Percentiles rank a stretch among this genome's conserved stretches.
Evolutionary conservation across 176 grass and related monocot genomes (phyloP).

Genomic region (Urochloa ruziziensis): DNA sequence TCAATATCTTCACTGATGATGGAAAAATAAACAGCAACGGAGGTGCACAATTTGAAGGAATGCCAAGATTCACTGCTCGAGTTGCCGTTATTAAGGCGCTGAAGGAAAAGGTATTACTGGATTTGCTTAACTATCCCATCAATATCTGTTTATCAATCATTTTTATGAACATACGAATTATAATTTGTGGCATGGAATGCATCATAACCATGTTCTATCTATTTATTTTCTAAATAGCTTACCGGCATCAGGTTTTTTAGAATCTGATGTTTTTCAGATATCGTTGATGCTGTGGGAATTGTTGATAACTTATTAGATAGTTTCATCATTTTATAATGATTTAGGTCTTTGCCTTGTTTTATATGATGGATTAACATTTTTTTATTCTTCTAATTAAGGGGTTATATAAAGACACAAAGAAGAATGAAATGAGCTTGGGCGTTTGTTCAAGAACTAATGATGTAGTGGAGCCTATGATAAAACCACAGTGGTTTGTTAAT

Average conservation of each 20-base stretch:
- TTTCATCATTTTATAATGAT: background rate
- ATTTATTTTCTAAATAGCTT: background rate
- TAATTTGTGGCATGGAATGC: background rate
- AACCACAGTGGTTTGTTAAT: slow-evolving; percentile 89
- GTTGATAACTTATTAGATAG: background rate
- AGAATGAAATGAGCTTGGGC: slow-evolving; percentile 95
- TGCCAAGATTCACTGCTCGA: slow-evolving; percentile 70
- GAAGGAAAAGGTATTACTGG: slow-evolving; percentile 56
- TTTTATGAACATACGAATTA: background rate
- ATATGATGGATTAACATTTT: slow-evolving; percentile 14
- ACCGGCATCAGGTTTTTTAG: background rate
- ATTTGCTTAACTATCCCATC: background rate
- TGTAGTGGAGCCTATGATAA: slow-evolving; percentile 85
- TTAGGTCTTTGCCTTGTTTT: background rate
- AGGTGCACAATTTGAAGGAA: slow-evolving; percentile 74
- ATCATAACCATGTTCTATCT: background rate
- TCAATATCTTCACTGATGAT: slow-evolving; percentile 89
- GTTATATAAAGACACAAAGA: slow-evolving; percentile 75
- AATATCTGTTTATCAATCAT: background rate
- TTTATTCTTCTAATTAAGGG: slow-evolving; percentile 48
- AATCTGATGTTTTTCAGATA: slow-evolving; percentile 12
- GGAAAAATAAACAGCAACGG: slow-evolving; percentile 83
- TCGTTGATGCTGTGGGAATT: background rate
- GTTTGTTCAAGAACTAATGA: slow-evolving; percentile 88
- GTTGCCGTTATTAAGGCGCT: slow-evolving; percentile 67